Evolutionary conservation across 176 grass and related monocot genomes (phyloP).

Genomic region (Eleusine coracana): DNA sequence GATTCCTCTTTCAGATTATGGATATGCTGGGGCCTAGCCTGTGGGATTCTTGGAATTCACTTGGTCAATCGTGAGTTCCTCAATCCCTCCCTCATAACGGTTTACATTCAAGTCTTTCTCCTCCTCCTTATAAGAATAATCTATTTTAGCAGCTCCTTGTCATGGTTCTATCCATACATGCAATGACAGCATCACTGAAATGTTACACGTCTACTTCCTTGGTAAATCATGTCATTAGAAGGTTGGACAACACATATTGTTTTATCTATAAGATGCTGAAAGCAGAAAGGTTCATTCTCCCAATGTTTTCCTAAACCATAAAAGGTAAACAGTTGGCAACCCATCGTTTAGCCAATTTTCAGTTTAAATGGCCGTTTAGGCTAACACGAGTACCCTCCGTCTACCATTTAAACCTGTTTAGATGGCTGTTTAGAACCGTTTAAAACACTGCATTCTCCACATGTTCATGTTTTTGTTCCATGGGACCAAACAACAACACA

Average conservation of each 20-base stretch:
- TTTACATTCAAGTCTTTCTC: neutral
- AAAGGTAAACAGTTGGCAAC: too few relatives aligned
- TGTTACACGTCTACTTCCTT: neutral
- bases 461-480: constrained; percentile 11
- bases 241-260: neutral
- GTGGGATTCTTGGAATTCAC: constrained; percentile 86
- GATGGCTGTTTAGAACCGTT: too few relatives aligned
- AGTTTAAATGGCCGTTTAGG: too few relatives aligned
- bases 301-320: too few relatives aligned
- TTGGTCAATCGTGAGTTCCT: constrained; percentile 75
- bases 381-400: too few relatives aligned
- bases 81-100: constrained; percentile 8
- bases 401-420: too few relatives aligned
- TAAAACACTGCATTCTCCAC: too few relatives aligned
- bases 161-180: neutral
- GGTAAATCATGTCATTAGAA: neutral
- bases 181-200: neutral
- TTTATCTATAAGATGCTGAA: neutral
- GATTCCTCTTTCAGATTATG: constrained; percentile 62
- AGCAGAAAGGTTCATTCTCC: constrained; percentile 7
- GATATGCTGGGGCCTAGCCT: constrained; percentile 93
- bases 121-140: neutral
- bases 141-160: neutral
- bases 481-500: neutral
- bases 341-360: too few relatives aligned